Conservation (phyloP, 345 rosid genomes). For the Populus simonii region DNA sequence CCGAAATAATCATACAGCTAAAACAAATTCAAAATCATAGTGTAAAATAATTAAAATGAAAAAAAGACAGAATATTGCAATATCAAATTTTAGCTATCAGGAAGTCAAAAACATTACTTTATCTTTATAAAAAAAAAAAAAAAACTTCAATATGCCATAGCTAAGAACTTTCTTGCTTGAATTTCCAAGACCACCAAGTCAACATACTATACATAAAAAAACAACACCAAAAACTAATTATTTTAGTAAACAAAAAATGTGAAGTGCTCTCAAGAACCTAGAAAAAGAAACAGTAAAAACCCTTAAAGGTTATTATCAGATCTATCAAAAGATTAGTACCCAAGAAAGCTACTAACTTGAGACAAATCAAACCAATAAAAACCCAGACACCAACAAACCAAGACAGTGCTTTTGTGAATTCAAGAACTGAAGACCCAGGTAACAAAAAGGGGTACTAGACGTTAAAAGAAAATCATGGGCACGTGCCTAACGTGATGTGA, state of each 20-base stretch:
- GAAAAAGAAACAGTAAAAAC: background rate
- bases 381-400: background rate
- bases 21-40: background rate
- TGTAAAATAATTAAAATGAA: background rate
- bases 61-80: background rate
- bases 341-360: background rate
- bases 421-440: background rate
- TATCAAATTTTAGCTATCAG: background rate
- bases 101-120: background rate
- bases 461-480: conserved; percentile 2
- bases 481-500: conserved; percentile 12
- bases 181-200: conserved; percentile 28
- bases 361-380: background rate
- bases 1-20: too few species aligned
- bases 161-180: conserved; percentile 11
- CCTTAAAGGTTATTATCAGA: background rate
- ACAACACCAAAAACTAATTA: background rate
- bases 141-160: background rate
- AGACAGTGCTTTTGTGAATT: background rate
- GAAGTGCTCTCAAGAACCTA: background rate
- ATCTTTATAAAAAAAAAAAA: background rate
- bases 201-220: conserved; percentile 11
- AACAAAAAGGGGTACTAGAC: background rate
- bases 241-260: conserved; percentile 1
- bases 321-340: background rate